Evolutionary conservation across 192 early-diverging fungal genomes (phyloP).

Genomic region (Gonapodya sp.): DNA sequence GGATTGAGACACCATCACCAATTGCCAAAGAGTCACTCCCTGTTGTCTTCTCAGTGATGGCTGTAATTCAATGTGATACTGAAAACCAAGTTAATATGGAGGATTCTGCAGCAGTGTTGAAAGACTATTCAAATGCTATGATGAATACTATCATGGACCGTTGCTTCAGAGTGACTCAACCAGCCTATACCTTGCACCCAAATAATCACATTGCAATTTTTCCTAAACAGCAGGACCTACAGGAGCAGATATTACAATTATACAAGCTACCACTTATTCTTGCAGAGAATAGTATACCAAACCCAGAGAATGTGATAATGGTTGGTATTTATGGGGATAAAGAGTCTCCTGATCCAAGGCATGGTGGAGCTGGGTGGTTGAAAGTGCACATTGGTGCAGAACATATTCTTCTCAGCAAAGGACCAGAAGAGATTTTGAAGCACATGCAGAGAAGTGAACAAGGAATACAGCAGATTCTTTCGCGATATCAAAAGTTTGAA

Average conservation of each 20-base stretch:
- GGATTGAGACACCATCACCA: background rate
- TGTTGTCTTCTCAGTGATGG: background rate
- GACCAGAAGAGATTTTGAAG: background rate
- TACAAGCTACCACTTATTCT: background rate
- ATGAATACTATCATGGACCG: background rate
- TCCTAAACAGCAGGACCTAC: background rate
- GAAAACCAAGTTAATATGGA: background rate
- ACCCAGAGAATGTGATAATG: background rate
- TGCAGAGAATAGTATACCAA: background rate
- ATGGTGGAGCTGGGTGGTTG: background rate
- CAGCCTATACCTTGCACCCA: background rate
- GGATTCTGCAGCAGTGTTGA: background rate
- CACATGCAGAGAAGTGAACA: background rate
- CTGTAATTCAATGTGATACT: background rate
- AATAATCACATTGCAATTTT: background rate
- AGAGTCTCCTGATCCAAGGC: background rate
- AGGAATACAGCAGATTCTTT: background rate
- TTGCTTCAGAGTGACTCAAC: background rate
- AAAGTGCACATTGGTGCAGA: background rate
- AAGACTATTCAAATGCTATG: background rate
- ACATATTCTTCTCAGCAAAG: background rate
- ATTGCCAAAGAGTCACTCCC: background rate
- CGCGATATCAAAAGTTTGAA: background rate
- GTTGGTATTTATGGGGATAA: background rate
- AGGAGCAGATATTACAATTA: background rate